A percentile compares a stretch with the other conserved stretches of the same genome.
Evolutionary conservation across 441 rosid genomes (phyloP).

Genomic region (Kokia cookei): DNA sequence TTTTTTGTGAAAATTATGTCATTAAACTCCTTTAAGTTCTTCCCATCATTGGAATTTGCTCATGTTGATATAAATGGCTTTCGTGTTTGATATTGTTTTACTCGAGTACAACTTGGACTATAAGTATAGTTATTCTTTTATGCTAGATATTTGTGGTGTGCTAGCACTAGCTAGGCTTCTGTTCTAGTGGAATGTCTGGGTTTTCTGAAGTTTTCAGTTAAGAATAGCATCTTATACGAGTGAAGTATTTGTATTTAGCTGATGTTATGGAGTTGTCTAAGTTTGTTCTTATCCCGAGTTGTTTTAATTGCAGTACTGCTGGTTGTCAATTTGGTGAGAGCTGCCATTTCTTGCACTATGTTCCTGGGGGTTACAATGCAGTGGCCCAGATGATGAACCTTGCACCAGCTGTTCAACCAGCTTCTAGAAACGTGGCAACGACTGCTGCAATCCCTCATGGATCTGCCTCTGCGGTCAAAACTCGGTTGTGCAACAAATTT

Average conservation of each 20-base stretch:
- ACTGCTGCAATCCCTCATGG: constrained; percentile 34
- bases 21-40: neutral
- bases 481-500: constrained; percentile 55
- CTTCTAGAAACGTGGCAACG: constrained; percentile 31
- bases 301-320: constrained; percentile 40
- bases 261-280: neutral
- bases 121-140: neutral
- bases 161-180: neutral
- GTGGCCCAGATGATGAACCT: constrained; percentile 51
- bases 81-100: neutral
- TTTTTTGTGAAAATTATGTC: neutral
- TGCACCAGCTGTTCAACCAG: constrained; percentile 26
- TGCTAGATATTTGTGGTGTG: neutral
- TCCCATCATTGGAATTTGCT: neutral
- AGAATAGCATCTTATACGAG: neutral
- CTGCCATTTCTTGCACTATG: constrained; percentile 78
- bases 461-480: constrained; percentile 39
- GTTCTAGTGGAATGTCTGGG: neutral
- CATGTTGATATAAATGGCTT: neutral
- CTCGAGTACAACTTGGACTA: neutral
- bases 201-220: neutral
- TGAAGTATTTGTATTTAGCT: neutral
- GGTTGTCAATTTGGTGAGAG: constrained; percentile 90
- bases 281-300: neutral
- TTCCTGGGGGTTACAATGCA: constrained; percentile 74